A percentile compares a stretch with the other conserved stretches of the same genome.
Evolutionary conservation across 805 yeast genomes (phyloP).

Genomic region (Tetrapisispora pingtungensis): DNA sequence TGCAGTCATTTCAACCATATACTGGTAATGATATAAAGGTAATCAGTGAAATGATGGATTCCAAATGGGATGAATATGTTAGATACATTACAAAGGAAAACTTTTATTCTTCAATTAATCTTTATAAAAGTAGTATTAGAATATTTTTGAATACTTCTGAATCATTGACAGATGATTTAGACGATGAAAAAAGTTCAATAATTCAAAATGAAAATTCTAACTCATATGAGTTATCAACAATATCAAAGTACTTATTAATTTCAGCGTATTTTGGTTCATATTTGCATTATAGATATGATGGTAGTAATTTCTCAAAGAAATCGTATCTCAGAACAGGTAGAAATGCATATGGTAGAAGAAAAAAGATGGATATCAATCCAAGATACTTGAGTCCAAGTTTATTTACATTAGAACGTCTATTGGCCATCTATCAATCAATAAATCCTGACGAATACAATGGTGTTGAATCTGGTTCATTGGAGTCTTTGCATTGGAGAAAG

Average conservation of each 20-base stretch:
- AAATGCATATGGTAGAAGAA: conserved; percentile 32
- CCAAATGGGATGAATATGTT: conserved; percentile 24
- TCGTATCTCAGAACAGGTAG: conserved; percentile 37
- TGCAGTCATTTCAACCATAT: conserved; percentile 26
- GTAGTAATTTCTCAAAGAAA: conserved; percentile 53
- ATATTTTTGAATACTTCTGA: conserved; percentile 28
- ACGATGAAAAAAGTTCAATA: conserved; percentile 7
- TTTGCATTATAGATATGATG: conserved; percentile 58
- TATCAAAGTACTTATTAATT: conserved; percentile 61
- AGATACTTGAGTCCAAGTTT: conserved; percentile 59
- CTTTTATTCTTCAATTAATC: conserved; percentile 16
- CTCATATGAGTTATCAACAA: conserved; percentile 42
- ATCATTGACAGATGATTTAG: conserved; percentile 15
- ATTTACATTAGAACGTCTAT: conserved; percentile 67
- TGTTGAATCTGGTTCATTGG: conserved; percentile 12
- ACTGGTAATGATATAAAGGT: conserved; percentile 25
- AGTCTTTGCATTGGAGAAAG: conserved; percentile 12
- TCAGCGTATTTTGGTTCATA: conserved; percentile 81
- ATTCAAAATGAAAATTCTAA: background rate
- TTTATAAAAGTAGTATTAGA: conserved; percentile 26
- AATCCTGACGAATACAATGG: conserved; percentile 32
- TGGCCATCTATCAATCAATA: conserved; percentile 71
- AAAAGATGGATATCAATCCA: conserved; percentile 43
- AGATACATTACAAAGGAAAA: conserved; percentile 12
- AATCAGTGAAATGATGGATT: conserved; percentile 21